Conservation (phyloP, 768 basidiomycete species). For the Epithele typhae region DNA sequence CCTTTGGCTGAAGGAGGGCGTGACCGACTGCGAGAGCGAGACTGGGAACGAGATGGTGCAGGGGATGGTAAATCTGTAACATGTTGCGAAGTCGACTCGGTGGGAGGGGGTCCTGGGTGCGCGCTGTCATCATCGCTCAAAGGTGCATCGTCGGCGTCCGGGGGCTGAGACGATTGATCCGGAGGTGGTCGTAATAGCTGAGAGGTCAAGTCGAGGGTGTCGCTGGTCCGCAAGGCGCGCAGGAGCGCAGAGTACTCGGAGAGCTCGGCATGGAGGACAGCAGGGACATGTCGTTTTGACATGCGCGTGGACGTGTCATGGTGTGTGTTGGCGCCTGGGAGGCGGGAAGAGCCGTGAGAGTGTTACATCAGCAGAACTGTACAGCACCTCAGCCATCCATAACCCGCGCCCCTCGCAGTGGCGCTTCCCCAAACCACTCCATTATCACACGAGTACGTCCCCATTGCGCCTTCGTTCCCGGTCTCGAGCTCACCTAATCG, state of each 20-base stretch:
- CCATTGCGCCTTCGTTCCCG: not conserved
- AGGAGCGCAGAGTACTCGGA: slow-evolving; percentile 64
- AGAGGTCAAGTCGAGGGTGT: slow-evolving; percentile 52
- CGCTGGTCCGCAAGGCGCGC: slow-evolving; percentile 55
- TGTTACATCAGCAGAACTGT: slow-evolving; percentile 26
- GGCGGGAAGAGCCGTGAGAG: slow-evolving; percentile 7
- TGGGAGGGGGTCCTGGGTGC: slow-evolving; percentile 10
- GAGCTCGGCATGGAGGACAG: slow-evolving; percentile 57
- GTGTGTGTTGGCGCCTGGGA: too few species aligned
- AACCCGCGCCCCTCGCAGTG: slow-evolving; percentile 10
- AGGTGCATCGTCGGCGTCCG: slow-evolving; percentile 15
- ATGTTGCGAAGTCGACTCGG: slow-evolving; percentile 2
- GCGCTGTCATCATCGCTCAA: slow-evolving; percentile 23
- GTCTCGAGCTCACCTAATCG: not conserved
- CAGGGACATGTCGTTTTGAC: slow-evolving; percentile 43
- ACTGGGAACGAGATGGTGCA: not conserved
- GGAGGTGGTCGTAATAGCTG: too few species aligned
- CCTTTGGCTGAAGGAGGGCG: slow-evolving; percentile 20
- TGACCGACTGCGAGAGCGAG: slow-evolving; percentile 1
- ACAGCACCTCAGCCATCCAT: slow-evolving; percentile 23
- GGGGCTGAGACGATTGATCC: slow-evolving; percentile 18
- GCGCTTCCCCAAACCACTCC: slow-evolving; percentile 17
- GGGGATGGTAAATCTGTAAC: slow-evolving; percentile 3
- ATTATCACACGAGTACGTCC: slow-evolving; percentile 14
- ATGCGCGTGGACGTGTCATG: slow-evolving; percentile 33